Conservation (phyloP, 108 stramenopile species). For the Skeletonema grethae region DNA sequence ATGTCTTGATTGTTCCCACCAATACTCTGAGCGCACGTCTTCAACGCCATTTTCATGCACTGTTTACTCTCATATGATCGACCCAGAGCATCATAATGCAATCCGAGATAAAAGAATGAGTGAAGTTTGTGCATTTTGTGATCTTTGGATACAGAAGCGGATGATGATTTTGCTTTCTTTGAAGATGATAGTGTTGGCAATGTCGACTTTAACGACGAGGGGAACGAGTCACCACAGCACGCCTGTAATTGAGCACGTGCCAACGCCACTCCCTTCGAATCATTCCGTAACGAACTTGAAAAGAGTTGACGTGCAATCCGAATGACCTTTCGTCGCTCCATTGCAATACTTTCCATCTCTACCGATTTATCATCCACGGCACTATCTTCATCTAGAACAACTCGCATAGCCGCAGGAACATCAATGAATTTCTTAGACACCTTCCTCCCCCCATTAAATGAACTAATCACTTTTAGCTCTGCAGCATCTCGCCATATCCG, state of each 20-base stretch:
- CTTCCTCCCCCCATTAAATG: slow-evolving; percentile 31
- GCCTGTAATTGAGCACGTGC: slow-evolving; percentile 67
- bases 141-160: slow-evolving; percentile 29
- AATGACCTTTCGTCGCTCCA: slow-evolving; percentile 55
- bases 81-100: slow-evolving; percentile 78
- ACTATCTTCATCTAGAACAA: slow-evolving; percentile 1
- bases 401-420: slow-evolving; percentile 20
- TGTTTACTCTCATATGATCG: slow-evolving; percentile 61
- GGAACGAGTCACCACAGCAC: slow-evolving; percentile 46
- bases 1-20: slow-evolving; percentile 71
- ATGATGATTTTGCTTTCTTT: background rate
- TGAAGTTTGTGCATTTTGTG: slow-evolving; percentile 79
- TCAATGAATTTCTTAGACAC: background rate
- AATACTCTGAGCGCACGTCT: slow-evolving; percentile 46
- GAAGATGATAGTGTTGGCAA: slow-evolving; percentile 24
- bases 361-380: slow-evolving; percentile 17
- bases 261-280: slow-evolving; percentile 49
- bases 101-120: slow-evolving; percentile 76
- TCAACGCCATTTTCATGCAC: slow-evolving; percentile 84
- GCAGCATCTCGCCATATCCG: slow-evolving; percentile 85
- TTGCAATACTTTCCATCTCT: slow-evolving; percentile 27
- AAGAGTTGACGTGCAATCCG: slow-evolving; percentile 71
- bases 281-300: slow-evolving; percentile 46
- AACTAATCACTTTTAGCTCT: slow-evolving; percentile 52
- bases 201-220: slow-evolving; percentile 20